Evolutionary conservation across 495 filamentous ascomycete genomes (phyloP), one percentile per base, ranked within the genome.

Genomic region (Delitschia confertaspora): DNA sequence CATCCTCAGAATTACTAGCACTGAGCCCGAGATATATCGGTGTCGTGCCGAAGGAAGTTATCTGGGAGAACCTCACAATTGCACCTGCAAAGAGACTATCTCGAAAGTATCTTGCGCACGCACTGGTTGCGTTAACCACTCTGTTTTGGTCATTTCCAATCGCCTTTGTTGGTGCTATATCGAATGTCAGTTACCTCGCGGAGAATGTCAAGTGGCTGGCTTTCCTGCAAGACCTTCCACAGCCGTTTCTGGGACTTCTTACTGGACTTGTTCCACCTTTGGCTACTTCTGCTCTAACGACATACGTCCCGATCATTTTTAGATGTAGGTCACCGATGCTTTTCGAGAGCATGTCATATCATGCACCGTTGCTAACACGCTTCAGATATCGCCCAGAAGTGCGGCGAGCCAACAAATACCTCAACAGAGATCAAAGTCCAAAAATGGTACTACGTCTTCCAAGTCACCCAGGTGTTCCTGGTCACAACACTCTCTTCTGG

Each of bases 391-490:
- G 56, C 56, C 38, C 51, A 48, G 24, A 41, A 17, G 11, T 51
- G 42, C 27, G 53, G 55, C 10, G 39, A 47, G 22, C 59, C 58
- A 0, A 62, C 62, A 1, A 49, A 45, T n/a, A 47, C 58, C 0
- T 57, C 60, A 31, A 60, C 57, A 3, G 61, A 65, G 31, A 38
- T 61, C 11, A 60, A 61, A 45, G 59, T 59, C 1, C 58, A 63
- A 29, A 53, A 45, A 8, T 63, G 60, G 60, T 59, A 50, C 45
- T 64, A 57, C 38, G 56, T 47, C 34, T 65, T 65, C 51, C 62
- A 64, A 41, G 59, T 65, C 22, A 48, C 58, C 32, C 61, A 65
- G 42, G 58, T 66, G 24, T 66, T 66, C 40, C 53, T 66, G 16
- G 51, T 66, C 38, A 62, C 55, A 2, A 60, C 59, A 10, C 42